Percentiles rank a stretch among this genome's conserved stretches.
phyloP scores from a whole-genome alignment of 805 yeast species.

The Tetrapisispora fleetii region DNA sequence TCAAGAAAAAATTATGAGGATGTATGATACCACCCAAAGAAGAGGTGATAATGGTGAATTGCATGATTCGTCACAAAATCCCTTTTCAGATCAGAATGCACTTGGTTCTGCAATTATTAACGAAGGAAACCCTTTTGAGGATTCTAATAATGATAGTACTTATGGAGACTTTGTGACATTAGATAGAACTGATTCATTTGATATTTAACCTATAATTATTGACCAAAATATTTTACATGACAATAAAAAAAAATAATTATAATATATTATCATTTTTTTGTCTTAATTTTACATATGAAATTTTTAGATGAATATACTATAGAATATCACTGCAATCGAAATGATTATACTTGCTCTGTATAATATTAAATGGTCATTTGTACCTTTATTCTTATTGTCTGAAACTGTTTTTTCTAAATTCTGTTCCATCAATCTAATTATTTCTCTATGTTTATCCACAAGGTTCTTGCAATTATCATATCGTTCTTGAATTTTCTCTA shows the following conservation, averaged over 20 bases:
- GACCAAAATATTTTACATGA: no score
- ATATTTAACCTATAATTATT: not conserved
- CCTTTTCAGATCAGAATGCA: constrained; percentile 17
- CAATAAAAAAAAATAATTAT: no score
- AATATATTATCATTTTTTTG: no score
- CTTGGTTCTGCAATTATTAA: not conserved
- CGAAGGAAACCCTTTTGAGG: constrained; percentile 11
- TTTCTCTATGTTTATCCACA: constrained; percentile 18
- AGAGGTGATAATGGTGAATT: constrained; percentile 66
- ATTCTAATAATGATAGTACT: not conserved
- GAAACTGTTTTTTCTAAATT: constrained; percentile 4
- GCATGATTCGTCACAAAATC: constrained; percentile 33
- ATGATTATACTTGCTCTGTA: not conserved
- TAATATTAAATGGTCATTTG: not conserved
- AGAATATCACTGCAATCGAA: not conserved
- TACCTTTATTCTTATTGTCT: not conserved
- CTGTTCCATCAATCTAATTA: constrained; percentile 21
- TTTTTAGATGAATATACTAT: not conserved
- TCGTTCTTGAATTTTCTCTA: constrained; percentile 25
- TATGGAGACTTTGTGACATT: not conserved
- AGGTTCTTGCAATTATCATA: constrained; percentile 14
- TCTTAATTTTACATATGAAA: not conserved
- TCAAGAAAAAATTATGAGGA: constrained; percentile 81
- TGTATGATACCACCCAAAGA: constrained; percentile 87
- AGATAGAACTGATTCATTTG: constrained; percentile 2